Evolutionary conservation across 2,329 filamentous ascomycete genomes (phyloP).

Genomic region (Aspergillus clavatus): DNA sequence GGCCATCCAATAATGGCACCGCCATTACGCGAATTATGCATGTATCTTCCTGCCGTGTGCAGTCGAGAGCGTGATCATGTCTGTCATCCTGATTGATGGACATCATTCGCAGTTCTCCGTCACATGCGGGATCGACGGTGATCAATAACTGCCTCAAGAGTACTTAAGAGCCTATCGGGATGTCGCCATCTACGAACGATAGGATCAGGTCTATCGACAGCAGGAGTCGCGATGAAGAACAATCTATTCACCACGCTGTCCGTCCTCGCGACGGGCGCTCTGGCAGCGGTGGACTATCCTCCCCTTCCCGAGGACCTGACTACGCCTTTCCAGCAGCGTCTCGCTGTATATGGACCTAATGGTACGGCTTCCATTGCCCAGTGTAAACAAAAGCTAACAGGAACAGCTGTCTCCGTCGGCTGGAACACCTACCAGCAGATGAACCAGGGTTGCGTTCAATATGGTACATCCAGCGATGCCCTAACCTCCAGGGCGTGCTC

Average conservation of each 20-base stretch:
- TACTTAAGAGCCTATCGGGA: background rate
- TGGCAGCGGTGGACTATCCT: slow-evolving; percentile 39
- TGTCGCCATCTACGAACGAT: background rate
- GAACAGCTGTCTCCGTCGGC: slow-evolving; percentile 48
- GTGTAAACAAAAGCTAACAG: background rate
- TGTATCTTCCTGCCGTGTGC: too few species aligned
- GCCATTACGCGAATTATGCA: background rate
- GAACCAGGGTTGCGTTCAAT: slow-evolving; percentile 47
- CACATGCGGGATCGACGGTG: background rate
- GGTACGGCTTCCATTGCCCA: slow-evolving; percentile 31
- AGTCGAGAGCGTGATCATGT: background rate
- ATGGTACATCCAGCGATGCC: slow-evolving; percentile 42
- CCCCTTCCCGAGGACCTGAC: slow-evolving; percentile 47
- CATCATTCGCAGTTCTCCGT: background rate
- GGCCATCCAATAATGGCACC: background rate
- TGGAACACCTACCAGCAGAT: slow-evolving; percentile 55
- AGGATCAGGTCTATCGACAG: background rate
- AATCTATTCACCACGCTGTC: slow-evolving; percentile 21
- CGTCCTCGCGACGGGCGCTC: slow-evolving; percentile 20
- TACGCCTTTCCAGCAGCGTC: slow-evolving; percentile 52
- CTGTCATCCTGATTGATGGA: background rate
- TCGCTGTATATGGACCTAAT: slow-evolving; percentile 48
- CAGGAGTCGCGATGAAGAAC: background rate
- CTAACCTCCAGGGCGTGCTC: slow-evolving; percentile 45
- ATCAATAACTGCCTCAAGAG: background rate